Base-by-base conservation (phyloP, 257 asterid genomes). In the Anisodus acutangulus region DNA sequence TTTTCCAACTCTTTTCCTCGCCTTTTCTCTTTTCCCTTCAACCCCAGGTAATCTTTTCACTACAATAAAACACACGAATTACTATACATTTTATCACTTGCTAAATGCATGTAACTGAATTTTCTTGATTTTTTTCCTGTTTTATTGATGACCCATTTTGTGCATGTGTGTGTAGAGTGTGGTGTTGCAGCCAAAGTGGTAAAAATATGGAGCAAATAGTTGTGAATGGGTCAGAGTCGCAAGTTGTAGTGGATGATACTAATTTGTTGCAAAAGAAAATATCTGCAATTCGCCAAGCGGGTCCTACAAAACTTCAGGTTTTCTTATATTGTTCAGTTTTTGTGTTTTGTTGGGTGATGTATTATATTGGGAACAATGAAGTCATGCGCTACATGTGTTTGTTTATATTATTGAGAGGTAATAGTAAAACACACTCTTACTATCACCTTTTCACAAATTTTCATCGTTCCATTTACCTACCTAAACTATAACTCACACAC, bases 221-320 rank as follows among this genome's bases (percentile, higher is more conserved):
- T 80, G 86, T 89, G 70, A 91, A 87, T 85, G 93, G 92, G 19
- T 92, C 93, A 85, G 85, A 91, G 87, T 89, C 93, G 85, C 85
- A 91, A 85, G 93, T 92, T 54, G 89, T 93, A 85, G 93, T 94
- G 79, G 93, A 86, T 22, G 91, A 92, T 79, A 83, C 92, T 78
- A 83, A 85, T 17, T 80, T 79, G 83, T 94, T 95, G 84, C 93
- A 83, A 82, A 71, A 54, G 82, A 95, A 95, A 86, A 89, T 92
- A 26, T 85, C 95, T 39, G 88, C 97, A 4, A 89, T 93, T 86
- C 89, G 89, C 58, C 84, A 83, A 10, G 91, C 86, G 0, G 97
- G 98, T 59, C 91, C 95, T 87, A 84, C 93, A 35, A 93, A 93
- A 80, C 93, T 95, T 83, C 98, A 95, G 98, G 98, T 93, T 85